Base-by-base conservation (phyloP, 192 early-diverging fungal genomes). In the Spizellomyces sp. region DNA sequence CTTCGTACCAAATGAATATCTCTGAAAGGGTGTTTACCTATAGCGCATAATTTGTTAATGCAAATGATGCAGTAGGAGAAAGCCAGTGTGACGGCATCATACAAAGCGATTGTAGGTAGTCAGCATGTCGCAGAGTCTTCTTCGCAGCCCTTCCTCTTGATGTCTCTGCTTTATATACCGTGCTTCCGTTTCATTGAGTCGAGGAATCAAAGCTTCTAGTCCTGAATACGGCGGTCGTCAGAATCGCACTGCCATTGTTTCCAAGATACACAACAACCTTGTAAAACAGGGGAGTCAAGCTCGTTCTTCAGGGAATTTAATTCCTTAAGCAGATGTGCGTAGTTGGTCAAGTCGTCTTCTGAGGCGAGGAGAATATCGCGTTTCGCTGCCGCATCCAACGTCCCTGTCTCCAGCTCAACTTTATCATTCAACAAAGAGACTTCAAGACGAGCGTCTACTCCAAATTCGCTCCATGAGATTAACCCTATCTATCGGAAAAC, bases 1-100 rank as follows among this genome's bases (percentile, higher is more conserved):
- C 73, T 42, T 75, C 58, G 48, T 75, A 68, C 58, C 62, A 69
- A 15, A 75, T 63, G 54, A 75, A 75, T 17, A 75, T 9, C 9
- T 75, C 66, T 10, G 73, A 75, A 14, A 69, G 55, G 6, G 9
- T 14, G 42, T 55, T 54, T 6, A 75, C 66, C 73, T 75, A 45
- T 22, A n/a, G 10, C 27, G 27, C 27, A 36, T 2, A 36, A 36
- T 36, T 36, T 3, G 27, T 36, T 36, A 36, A 2, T 36, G 27
- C 0, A 36, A 36, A 2, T 36, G 3, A 36, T 36, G 27, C 27
- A 36, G 3, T 36, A 36, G 3, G 27, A 36, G 3, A 3, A 36
- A 36, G 27, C 27, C 27, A 36, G 27, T 0, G 27, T 36, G 27
- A 42, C 19, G 56, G 14, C 42, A 15, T 17, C 59, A 15, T 17